phyloP scores from a whole-genome alignment of 2,329 filamentous ascomycete genomes.

The Aspergillus bombycis region DNA sequence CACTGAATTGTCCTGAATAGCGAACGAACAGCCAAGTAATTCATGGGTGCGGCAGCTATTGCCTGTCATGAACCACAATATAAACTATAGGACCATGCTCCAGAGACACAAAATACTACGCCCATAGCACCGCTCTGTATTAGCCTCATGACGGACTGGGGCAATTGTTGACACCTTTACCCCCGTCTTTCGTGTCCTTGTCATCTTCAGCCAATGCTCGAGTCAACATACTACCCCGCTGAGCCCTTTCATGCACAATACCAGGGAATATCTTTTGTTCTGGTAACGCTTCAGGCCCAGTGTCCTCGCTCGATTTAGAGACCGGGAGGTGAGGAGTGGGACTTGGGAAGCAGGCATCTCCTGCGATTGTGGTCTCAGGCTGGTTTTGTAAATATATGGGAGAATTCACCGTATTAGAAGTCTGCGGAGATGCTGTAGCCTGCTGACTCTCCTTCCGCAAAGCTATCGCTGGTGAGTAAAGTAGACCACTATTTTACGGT shows the following conservation, averaged over 20 bases:
- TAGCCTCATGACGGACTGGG: neutral
- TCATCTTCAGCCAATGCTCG: slow-evolving; percentile 4
- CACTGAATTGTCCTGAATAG: neutral
- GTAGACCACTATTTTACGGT: neutral
- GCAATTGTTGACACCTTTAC: neutral
- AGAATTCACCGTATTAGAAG: neutral
- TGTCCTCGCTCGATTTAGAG: neutral
- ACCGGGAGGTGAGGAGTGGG: neutral
- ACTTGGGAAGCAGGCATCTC: neutral
- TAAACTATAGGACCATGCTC: neutral
- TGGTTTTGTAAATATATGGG: neutral
- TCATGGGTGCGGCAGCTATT: neutral
- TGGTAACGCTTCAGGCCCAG: slow-evolving; percentile 23
- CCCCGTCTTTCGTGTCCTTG: neutral
- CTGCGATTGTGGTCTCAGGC: neutral
- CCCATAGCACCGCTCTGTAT: neutral
- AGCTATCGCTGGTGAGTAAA: slow-evolving; percentile 1
- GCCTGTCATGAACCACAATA: neutral
- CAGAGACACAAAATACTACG: neutral
- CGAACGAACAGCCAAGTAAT: neutral
- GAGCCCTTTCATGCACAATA: slow-evolving; percentile 43
- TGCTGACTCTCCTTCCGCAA: neutral
- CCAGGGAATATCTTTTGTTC: slow-evolving; percentile 49
- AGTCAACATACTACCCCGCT: slow-evolving; percentile 29
- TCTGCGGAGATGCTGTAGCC: neutral